Base-by-base conservation (phyloP, 1,139 yeast species). In the Citeromyces hawaiiensis region DNA sequence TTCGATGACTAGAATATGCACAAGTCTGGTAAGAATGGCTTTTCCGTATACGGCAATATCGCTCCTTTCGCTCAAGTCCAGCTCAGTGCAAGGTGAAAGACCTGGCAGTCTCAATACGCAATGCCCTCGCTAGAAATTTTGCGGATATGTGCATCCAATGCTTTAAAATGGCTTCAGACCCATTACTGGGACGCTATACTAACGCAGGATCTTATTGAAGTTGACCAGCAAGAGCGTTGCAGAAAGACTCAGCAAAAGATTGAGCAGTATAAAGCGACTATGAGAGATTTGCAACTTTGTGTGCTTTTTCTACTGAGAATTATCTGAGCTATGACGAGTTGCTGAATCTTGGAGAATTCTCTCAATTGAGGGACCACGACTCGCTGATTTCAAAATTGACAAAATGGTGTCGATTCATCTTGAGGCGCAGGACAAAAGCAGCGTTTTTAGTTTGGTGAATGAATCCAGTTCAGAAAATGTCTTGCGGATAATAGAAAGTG, bases 91-190 rank as follows among this genome's bases (percentile, higher is more conserved):
- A n/a, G n/a, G n/a, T n/a, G n/a, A n/a, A n/a, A n/a, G n/a, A n/a
- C n/a, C n/a, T n/a, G n/a, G n/a, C n/a, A n/a, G n/a, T n/a, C n/a
- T n/a, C n/a, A n/a, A n/a, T n/a, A n/a, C n/a, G n/a, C n/a, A n/a
- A 59, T 91, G 17, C 96, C 97, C 0, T 68, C 82, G 31, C 50
- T 86, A 35, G 75, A 70, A 37, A 66, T 83, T 59, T 64, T 91
- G 17, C 64, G 94, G 35, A 56, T 64, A 25, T 73, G 79, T 4
- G 61, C 76, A 4, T 52, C 55, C 4, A 63, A 71, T 42, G 96
- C 95, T 0, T 56, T 88, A 37, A 62, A 59, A 8, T 93, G 98
- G 97, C 59, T 91, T 2, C 69, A 68, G 56, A 70, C 64, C 8
- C 66, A 82, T 51, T 91, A 81, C 59, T 91, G 98, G 99, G 50